Percentiles rank a stretch among this genome's conserved stretches.
Conservation (phyloP, 495 filamentous ascomycete genomes). For the Trichodelitschia bisporula region DNA sequence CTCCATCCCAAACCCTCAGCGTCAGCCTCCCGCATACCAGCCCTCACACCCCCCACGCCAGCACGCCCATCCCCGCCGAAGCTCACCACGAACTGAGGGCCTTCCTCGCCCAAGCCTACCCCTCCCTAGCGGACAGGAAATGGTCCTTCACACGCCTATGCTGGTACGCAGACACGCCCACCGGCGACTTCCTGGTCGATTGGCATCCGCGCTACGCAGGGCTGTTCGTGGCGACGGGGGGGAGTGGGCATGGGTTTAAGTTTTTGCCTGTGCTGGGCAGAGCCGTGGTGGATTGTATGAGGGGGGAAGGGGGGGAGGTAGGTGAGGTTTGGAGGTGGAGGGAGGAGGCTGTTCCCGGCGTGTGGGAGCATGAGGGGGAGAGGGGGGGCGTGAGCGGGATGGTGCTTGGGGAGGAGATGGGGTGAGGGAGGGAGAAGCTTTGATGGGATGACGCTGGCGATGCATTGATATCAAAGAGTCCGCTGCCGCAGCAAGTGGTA, state of each 20-base stretch:
- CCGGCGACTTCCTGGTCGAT: conserved; percentile 56
- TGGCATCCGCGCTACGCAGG: conserved; percentile 41
- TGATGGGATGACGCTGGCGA: no score
- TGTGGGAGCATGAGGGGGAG: conserved; percentile 39
- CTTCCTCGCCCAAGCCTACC: conserved; percentile 37
- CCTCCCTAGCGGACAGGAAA: conserved; percentile 32
- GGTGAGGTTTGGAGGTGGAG: conserved; percentile 26
- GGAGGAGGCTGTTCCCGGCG: conserved; percentile 9
- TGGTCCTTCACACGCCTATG: conserved; percentile 55
- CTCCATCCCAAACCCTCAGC: conserved; percentile 11
- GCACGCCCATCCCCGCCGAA: conserved; percentile 27
- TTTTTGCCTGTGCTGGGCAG: conserved; percentile 72
- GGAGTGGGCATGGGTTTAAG: conserved; percentile 72
- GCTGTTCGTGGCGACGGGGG: conserved; percentile 64
- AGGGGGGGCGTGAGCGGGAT: conserved; percentile 31
- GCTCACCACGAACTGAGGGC: conserved; percentile 19
- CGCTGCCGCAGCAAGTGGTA: no score
- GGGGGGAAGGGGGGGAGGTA: conserved; percentile 28
- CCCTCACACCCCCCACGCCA: conserved; percentile 14
- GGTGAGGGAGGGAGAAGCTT: conserved; percentile 9
- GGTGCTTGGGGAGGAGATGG: conserved; percentile 26
- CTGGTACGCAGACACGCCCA: conserved; percentile 60
- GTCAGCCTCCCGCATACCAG: conserved; percentile 25
- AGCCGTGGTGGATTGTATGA: conserved; percentile 43
- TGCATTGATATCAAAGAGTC: no score